Conservation (phyloP, 2,329 filamentous ascomycete species). For the Scleromitrula shiraiana region DNA sequence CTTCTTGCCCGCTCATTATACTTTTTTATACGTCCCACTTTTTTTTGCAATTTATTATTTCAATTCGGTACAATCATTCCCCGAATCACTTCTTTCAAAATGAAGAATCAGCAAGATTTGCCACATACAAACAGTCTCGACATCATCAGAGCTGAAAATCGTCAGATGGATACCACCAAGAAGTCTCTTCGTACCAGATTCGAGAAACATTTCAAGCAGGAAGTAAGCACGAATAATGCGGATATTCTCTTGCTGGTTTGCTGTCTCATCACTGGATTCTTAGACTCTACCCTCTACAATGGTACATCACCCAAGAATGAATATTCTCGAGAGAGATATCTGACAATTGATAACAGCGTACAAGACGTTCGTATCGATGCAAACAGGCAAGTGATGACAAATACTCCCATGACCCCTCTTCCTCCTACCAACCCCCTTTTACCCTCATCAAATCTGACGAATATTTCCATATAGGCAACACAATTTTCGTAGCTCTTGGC, state of each 20-base stretch:
- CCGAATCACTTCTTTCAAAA: not conserved
- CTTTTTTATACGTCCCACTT: no score
- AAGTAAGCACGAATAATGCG: constrained; percentile 7
- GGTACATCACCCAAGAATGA: not conserved
- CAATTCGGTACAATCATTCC: no score
- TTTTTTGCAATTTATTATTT: no score
- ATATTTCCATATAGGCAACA: constrained; percentile 48
- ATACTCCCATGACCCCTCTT: not conserved
- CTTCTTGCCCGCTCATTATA: no score
- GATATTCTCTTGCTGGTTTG: constrained; percentile 47
- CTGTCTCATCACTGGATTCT: constrained; percentile 68
- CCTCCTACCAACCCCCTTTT: not conserved
- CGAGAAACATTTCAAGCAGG: not conserved
- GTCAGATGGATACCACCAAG: no score
- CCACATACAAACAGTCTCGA: not conserved
- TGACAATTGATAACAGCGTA: constrained; percentile 8
- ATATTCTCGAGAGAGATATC: not conserved
- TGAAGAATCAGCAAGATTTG: not conserved
- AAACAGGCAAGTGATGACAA: constrained; percentile 52
- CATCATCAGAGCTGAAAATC: not conserved
- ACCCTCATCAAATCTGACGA: not conserved
- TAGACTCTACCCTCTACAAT: constrained; percentile 52
- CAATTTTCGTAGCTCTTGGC: constrained; percentile 69
- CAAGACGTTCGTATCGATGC: constrained; percentile 28
- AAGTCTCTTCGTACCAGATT: not conserved